Evolutionary conservation across 1,284 basidiomycete species (phyloP).

Genomic region (Pseudozyma pruni): DNA sequence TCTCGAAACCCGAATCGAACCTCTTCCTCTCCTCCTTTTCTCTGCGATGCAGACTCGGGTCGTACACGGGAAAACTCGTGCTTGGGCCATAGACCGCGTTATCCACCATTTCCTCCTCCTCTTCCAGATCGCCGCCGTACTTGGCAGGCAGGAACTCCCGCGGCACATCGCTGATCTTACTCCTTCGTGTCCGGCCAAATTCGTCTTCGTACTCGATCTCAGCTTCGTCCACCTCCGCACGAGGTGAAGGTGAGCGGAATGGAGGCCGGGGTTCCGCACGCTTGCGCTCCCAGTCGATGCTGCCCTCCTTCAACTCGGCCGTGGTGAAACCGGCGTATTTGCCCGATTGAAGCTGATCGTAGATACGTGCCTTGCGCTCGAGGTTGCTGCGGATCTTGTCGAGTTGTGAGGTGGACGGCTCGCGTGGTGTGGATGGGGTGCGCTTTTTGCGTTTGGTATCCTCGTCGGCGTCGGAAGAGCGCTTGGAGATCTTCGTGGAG

Average conservation of each 20-base stretch:
- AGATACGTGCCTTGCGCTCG: slow-evolving; percentile 82
- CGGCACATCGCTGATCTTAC: slow-evolving; percentile 80
- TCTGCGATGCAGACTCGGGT: slow-evolving; percentile 68
- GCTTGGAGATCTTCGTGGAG: background rate
- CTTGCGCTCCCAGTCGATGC: slow-evolving; percentile 79
- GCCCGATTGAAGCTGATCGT: slow-evolving; percentile 82
- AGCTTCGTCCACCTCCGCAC: slow-evolving; percentile 26
- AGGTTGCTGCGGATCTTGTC: slow-evolving; percentile 76
- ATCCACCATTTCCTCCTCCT: slow-evolving; percentile 6
- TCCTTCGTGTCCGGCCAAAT: slow-evolving; percentile 79
- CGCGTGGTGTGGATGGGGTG: background rate
- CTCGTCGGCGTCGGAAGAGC: background rate
- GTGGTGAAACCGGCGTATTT: slow-evolving; percentile 78
- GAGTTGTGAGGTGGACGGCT: slow-evolving; percentile 59
- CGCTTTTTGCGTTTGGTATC: background rate
- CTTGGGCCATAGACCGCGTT: slow-evolving; percentile 53
- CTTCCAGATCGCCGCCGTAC: slow-evolving; percentile 61
- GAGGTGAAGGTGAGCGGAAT: slow-evolving; percentile 25
- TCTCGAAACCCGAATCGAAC: slow-evolving; percentile 83
- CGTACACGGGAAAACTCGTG: slow-evolving; percentile 83
- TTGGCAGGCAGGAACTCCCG: slow-evolving; percentile 72
- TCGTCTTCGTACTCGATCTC: slow-evolving; percentile 86
- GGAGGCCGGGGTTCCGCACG: slow-evolving; percentile 47
- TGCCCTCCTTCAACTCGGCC: slow-evolving; percentile 74
- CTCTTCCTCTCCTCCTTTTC: slow-evolving; percentile 69